Base-by-base conservation (phyloP, 371 early-diverging fungal genomes). In the Capniomyces stellatus region DNA sequence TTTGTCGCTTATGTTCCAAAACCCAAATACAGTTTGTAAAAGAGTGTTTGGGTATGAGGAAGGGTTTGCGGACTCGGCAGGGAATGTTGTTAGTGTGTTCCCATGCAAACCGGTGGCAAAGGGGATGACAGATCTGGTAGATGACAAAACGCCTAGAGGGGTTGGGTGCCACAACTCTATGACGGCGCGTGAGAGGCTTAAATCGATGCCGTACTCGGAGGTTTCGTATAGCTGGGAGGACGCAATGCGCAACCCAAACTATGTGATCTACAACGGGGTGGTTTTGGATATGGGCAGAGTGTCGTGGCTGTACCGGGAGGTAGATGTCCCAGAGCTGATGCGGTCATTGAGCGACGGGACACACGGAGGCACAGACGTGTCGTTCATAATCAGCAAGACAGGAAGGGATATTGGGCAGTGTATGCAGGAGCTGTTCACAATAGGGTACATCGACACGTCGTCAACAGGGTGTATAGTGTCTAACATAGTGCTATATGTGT, bases 401-500 rank as follows among this genome's bases (percentile, higher is more conserved):
- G 31, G 6, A 64, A 76, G 27, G 29, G 56, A 70, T 28, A 59
- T 82, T 29, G 81, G 75, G 29, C 71, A 76, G 27, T 87, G 87
- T 56, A 57, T 84, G 55, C 69, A 71, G 1, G 82, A 82, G 25
- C 69, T 78, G 25, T 72, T 82, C 64, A 76, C 79, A 56, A 84
- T 84, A 21, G 88, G 87, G 3, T 79, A 81, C 1, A 66, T 88
- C 29, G 85, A 86, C 59, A 71, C 76, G 4, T 70, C 75, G 46
- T 75, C 85, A 3, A 71, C 81, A 2, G 86, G 88, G 0, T 88
- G 88, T 62, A 81, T 88, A 44, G 73, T 78, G 28, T 77, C 85
- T 3, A 82, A 83, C 58, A 79, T 86, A 42, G 76, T 82, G 10
- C 68, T 85, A 1, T 85, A 78, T 61, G 74, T 82, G 4, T 84